Conservation (phyloP, 495 filamentous ascomycete species). For the Letharia columbiana region DNA sequence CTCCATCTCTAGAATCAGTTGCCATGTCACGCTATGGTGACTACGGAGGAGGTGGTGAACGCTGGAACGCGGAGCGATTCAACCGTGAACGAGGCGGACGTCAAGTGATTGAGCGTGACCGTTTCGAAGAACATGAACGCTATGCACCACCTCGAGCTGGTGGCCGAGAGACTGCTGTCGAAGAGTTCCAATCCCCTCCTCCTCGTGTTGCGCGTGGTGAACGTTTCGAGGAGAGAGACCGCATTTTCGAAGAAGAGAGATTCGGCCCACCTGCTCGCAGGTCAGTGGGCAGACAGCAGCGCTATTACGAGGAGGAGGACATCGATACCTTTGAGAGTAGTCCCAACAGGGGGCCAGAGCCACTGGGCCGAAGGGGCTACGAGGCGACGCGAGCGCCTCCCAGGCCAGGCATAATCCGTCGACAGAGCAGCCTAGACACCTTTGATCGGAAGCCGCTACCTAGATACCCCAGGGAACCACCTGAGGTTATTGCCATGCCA, state of each 20-base stretch:
- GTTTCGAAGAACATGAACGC: constrained; percentile 30
- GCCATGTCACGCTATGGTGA: constrained; percentile 40
- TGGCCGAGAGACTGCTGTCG: constrained; percentile 28
- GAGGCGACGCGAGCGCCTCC: constrained; percentile 24
- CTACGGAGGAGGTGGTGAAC: constrained; percentile 27
- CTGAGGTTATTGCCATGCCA: constrained; percentile 34
- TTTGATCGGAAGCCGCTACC: constrained; percentile 59
- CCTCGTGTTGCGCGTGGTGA: constrained; percentile 36
- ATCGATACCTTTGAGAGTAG: constrained; percentile 32
- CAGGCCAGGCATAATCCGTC: constrained; percentile 50
- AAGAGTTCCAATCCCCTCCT: constrained; percentile 31
- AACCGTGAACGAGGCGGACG: constrained; percentile 42
- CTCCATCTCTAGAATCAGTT: background rate
- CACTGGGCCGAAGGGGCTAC: background rate
- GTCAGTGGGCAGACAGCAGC: constrained; percentile 32
- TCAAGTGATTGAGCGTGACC: constrained; percentile 37
- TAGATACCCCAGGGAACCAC: constrained; percentile 38
- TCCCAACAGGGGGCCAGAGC: constrained; percentile 29
- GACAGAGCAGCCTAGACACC: constrained; percentile 62
- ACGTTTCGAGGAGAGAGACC: constrained; percentile 42
- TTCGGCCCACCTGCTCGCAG: constrained; percentile 45
- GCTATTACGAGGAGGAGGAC: constrained; percentile 44
- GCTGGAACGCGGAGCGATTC: constrained; percentile 42
- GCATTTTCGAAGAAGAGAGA: constrained; percentile 47
- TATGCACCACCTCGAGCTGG: constrained; percentile 19